Evolutionary conservation across 306 rosid species (phyloP).

Genomic region (Cucurbita ficifolia): DNA sequence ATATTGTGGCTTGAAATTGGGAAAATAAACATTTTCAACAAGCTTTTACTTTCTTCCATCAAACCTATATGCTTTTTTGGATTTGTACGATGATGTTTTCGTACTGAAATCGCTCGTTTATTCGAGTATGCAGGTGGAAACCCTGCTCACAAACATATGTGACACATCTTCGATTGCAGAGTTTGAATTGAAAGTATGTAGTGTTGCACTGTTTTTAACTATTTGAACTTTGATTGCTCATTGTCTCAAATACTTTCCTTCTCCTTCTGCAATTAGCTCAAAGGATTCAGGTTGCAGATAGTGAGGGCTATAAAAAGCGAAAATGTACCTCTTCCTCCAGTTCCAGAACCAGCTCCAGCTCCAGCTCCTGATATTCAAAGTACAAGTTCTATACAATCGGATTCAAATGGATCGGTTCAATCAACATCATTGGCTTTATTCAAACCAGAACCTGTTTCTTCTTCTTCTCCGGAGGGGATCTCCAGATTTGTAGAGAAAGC

Average conservation of each 20-base stretch:
- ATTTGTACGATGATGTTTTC: neutral
- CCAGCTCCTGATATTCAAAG: constrained; percentile 23
- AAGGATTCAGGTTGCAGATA: constrained; percentile 52
- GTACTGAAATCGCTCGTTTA: neutral
- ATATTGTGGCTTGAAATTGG: neutral
- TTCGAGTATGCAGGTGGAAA: constrained; percentile 42
- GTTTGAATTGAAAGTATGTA: constrained; percentile 58
- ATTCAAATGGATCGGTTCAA: constrained; percentile 33
- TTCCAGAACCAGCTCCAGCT: constrained; percentile 18
- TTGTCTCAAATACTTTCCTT: constrained; percentile 7
- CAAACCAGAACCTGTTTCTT: constrained; percentile 22
- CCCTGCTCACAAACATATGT: constrained; percentile 51
- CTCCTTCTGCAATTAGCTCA: constrained; percentile 34
- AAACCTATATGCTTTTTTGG: neutral
- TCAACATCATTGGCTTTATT: constrained; percentile 43
- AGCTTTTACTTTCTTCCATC: neutral
- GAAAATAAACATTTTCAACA: neutral
- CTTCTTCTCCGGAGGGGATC: constrained; percentile 26
- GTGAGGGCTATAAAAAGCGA: constrained; percentile 30
- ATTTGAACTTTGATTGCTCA: neutral
- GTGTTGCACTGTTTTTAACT: neutral
- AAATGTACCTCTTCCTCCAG: constrained; percentile 21
- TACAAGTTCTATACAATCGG: constrained; percentile 21
- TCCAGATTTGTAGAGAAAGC: constrained; percentile 50
- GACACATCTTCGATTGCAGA: constrained; percentile 58